Percentiles rank a stretch among this genome's conserved stretches.
phyloP scores from a whole-genome alignment of 805 yeast species.

The Brettanomyces bruxellensis region DNA sequence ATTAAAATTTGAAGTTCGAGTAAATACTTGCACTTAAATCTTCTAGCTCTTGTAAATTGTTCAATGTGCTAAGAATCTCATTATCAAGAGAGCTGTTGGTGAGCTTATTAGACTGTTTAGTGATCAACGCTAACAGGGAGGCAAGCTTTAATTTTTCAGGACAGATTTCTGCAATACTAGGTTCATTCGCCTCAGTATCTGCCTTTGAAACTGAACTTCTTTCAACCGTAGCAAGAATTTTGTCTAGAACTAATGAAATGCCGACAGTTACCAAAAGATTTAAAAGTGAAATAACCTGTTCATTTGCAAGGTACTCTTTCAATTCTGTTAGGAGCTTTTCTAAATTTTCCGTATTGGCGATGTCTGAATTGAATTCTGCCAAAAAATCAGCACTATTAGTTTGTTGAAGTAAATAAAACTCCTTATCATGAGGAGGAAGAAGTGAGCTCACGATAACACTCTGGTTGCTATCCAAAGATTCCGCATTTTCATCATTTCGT shows the following conservation, averaged over 20 bases:
- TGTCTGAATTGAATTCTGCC: conserved; percentile 17
- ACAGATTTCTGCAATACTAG: background rate
- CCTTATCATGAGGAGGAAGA: conserved; percentile 44
- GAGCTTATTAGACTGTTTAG: conserved; percentile 46
- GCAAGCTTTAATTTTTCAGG: conserved; percentile 45
- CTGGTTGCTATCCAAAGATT: background rate
- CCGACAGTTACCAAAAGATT: conserved; percentile 33
- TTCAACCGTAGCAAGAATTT: conserved; percentile 22
- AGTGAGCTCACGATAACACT: conserved; percentile 20
- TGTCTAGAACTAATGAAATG: conserved; percentile 38
- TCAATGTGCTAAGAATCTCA: conserved; percentile 29
- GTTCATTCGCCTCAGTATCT: background rate
- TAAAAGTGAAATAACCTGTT: conserved; percentile 23
- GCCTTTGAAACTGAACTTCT: conserved; percentile 1
- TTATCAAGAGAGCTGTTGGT: conserved; percentile 24
- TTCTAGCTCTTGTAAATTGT: conserved; percentile 55
- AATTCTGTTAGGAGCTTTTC: conserved; percentile 23
- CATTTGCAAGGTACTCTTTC: conserved; percentile 19
- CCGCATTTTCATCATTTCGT: background rate
- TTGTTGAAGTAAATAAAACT: conserved; percentile 46
- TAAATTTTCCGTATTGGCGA: conserved; percentile 18
- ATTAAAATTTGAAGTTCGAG: conserved; percentile 50
- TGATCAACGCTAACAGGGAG: conserved; percentile 55
- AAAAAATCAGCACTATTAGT: conserved; percentile 36
- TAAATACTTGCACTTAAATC: conserved; percentile 88